Base-by-base conservation (phyloP, 768 basidiomycete species). In the Fibroporia radiculosa region DNA sequence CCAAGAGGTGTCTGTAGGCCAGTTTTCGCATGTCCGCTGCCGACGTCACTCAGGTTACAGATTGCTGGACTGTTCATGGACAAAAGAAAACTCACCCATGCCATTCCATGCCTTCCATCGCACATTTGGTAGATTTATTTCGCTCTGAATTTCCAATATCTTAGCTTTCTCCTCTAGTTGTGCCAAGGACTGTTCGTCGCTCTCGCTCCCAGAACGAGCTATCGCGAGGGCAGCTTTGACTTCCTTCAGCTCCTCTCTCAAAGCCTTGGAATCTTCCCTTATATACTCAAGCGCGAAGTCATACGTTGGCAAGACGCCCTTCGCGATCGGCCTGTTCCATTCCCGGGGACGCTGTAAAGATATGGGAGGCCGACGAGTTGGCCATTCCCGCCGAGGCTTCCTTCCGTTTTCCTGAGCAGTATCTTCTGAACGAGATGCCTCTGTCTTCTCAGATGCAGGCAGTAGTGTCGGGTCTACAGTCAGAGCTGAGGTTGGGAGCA, bases 231-330 rank as follows among this genome's bases (percentile, higher is more conserved):
- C 51, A 1, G 54, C 54, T 16, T 50, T 54, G 32, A 84, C 60
- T 16, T 56, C 59, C 10, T 61, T 53, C 1, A 76, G 65, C 56
- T 80, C 71, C 1, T 53, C 54, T 45, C 72, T 70, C 25, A 86
- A 59, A 1, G 51, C 54, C 7, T 63, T 56, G 31, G 82, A 75
- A 66, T 96, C 89, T 13, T 62, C 56, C 24, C 70, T 67, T 45
- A 98, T 76, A 52, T 82, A 69, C 48, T 76, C 69, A 34, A 97
- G 65, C 1, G 93, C 92, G 44, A 84, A 75, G 65, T 98, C 95
- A 56, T 91, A 96, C 3, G 80, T 84, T 2, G 84, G 84, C 22
- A 89, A 62, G 6, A 80, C 73, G 5, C 83, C 83, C 18, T 62
- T 60, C 11, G 68, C 72, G 4, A 89, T 61, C 3, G 86, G 82